Evolutionary conservation across 2,329 filamentous ascomycete genomes (phyloP).

Genomic region (Phyllosticta citrichinensis): DNA sequence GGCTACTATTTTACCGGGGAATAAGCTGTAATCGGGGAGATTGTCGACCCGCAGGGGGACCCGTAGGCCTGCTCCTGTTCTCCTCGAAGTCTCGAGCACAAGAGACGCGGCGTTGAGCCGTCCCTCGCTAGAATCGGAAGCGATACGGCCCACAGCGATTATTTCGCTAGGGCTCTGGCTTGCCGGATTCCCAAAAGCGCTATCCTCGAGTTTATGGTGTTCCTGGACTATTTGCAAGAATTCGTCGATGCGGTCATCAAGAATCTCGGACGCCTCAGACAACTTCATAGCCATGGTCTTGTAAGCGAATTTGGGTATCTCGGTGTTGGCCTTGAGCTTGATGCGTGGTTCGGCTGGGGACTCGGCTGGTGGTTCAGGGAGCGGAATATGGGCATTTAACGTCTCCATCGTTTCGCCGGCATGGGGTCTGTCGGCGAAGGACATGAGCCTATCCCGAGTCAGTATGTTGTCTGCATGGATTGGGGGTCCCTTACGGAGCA

Average conservation of each 20-base stretch:
- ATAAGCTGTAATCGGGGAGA: slow-evolving; percentile 67
- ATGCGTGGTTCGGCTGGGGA: slow-evolving; percentile 68
- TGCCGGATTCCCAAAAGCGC: slow-evolving; percentile 77
- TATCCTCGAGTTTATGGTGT: slow-evolving; percentile 65
- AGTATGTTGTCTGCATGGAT: slow-evolving; percentile 8
- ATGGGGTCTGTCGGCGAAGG: slow-evolving; percentile 68
- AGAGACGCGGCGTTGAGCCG: slow-evolving; percentile 78
- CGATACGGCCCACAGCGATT: slow-evolving; percentile 83
- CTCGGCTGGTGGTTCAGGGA: slow-evolving; percentile 59
- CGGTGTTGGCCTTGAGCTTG: slow-evolving; percentile 75
- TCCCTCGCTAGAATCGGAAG: slow-evolving; percentile 76
- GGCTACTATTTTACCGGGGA: slow-evolving; percentile 89
- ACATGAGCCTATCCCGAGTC: slow-evolving; percentile 36
- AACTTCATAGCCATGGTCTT: slow-evolving; percentile 92
- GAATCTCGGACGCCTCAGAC: slow-evolving; percentile 80
- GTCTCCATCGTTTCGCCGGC: slow-evolving; percentile 75
- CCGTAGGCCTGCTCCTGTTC: slow-evolving; percentile 71
- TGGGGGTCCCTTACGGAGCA: slow-evolving; percentile 26
- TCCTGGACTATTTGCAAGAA: slow-evolving; percentile 67
- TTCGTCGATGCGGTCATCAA: slow-evolving; percentile 92
- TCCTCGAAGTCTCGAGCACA: slow-evolving; percentile 77
- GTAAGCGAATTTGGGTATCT: slow-evolving; percentile 83
- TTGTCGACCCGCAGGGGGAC: slow-evolving; percentile 69
- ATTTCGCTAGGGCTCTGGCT: slow-evolving; percentile 77
- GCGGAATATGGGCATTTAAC: slow-evolving; percentile 63